Percentiles rank a stretch among this genome's conserved stretches.
Evolutionary conservation across 1,284 basidiomycete species (phyloP).

Genomic region (Hemileccinum hortonii): DNA sequence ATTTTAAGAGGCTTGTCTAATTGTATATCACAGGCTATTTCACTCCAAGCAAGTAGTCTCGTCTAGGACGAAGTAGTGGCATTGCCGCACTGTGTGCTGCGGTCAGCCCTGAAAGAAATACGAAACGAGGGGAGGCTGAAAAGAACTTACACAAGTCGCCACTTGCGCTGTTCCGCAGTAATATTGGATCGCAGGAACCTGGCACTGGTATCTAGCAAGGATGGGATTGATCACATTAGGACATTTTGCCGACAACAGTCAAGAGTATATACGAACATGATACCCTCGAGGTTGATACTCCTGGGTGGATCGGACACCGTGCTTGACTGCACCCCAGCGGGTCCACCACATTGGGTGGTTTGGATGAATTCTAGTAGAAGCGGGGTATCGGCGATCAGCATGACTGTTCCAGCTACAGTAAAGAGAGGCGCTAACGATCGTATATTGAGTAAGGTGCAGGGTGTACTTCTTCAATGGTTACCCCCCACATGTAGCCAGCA

Average conservation of each 20-base stretch:
- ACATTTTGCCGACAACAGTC: not conserved
- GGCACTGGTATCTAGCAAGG: conserved; percentile 14
- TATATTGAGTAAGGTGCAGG: conserved; percentile 8
- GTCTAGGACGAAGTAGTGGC: not conserved
- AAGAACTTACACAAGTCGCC: conserved; percentile 19
- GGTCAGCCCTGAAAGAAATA: not conserved
- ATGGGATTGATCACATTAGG: not conserved
- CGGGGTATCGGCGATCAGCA: not conserved
- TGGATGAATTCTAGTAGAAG: conserved; percentile 11
- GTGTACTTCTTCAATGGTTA: conserved; percentile 8
- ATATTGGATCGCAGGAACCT: conserved; percentile 14
- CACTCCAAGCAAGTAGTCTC: not conserved
- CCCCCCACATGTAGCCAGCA: conserved; percentile 14
- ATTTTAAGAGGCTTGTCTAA: not conserved
- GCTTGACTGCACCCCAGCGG: conserved; percentile 19
- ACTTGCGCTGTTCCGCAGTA: conserved; percentile 13
- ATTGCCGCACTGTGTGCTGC: conserved; percentile 15
- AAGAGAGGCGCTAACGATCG: conserved; percentile 11
- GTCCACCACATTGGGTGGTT: conserved; percentile 7
- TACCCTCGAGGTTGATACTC: conserved; percentile 9
- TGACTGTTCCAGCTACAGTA: not conserved
- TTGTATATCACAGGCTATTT: not conserved
- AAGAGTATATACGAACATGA: conserved; percentile 8
- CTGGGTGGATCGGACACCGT: conserved; percentile 14
- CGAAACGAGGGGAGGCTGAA: not conserved